Percentiles rank a stretch among this genome's conserved stretches.
These are phyloP conservation scores for Eutrema salsugineum DNA, from an alignment of 441 rosid genomes.

Conservation along the genomic window DNA sequence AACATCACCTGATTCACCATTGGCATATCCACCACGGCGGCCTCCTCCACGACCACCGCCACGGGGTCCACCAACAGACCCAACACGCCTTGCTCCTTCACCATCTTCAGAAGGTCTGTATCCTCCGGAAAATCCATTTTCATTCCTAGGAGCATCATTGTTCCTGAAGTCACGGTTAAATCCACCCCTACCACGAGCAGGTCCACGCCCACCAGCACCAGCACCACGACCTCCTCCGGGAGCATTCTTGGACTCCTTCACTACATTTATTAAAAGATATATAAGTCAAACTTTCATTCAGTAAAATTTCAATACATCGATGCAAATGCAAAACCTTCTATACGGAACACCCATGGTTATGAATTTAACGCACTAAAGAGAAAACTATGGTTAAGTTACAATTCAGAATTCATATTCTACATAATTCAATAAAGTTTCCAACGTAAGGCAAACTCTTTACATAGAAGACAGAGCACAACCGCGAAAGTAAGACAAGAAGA, in stretches of 20 bases:
- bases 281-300: background rate
- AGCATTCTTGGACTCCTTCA: slow-evolving; percentile 26
- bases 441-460: too few relatives aligned
- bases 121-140: slow-evolving; percentile 13
- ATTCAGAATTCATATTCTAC: background rate
- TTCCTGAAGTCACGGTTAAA: slow-evolving; percentile 3
- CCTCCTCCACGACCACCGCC: slow-evolving; percentile 14
- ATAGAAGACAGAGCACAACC: background rate
- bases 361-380: too few relatives aligned
- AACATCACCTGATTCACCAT: slow-evolving; percentile 30
- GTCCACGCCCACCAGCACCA: slow-evolving; percentile 19
- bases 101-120: slow-evolving; percentile 22
- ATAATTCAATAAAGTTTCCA: background rate
- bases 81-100: slow-evolving; percentile 27
- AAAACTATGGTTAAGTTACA: background rate
- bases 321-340: background rate
- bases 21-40: slow-evolving; percentile 18
- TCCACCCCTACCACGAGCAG: slow-evolving; percentile 12
- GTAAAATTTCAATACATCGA: background rate
- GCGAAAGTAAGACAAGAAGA: background rate
- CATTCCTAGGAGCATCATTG: slow-evolving; percentile 11
- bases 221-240: slow-evolving; percentile 16
- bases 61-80: slow-evolving; percentile 18
- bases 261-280: background rate
- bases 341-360: too few relatives aligned